Evolutionary conservation across 495 filamentous ascomycete species (phyloP), one percentile per base, ranked within the genome.

Genomic region (Talaromyces stipitatus): DNA sequence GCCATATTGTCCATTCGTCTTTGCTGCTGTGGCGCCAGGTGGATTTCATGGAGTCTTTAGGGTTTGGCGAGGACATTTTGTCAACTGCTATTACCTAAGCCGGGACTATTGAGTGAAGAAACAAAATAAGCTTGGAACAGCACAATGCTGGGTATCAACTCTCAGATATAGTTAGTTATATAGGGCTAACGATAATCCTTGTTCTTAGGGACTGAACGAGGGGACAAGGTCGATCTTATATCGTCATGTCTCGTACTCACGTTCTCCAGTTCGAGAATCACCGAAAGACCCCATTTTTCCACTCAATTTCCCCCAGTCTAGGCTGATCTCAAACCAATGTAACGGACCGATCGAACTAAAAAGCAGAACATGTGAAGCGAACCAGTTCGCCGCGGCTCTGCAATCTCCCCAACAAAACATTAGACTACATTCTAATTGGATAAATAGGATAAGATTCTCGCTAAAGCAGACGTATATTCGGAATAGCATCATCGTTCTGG

Each of bases 11-110:
- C 67, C 67, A 70, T 50, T 65, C 64, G 43, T 64, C 63, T 51
- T 62, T 62, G 30, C 58, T 58, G 38, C 56, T 59, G n/a, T 11
- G 60, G 47, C 67, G 67, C 67, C 67, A 70, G 56, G 67, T 70
- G 47, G 67, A 70, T 62, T 70, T 70, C 67, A 70, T 70, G 2
- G 66, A 68, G 64, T 70, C 66, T 52, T 68, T 65, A 22, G 64
- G 63, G 47, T 65, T 61, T 2, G 54, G 36, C 0, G 54, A 1
- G 3, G 36, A 7, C 54, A 55, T 55, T 41, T 55, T 55, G 22
- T 27, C 14, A 8, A 2, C 7, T 52, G 5, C 16, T 10, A 3
- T 50, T 22, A 33, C 6, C 6, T 33, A 6, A 33, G 12, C 12
- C 30, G 30, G n/a, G n/a, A n/a, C n/a, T n/a, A n/a, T n/a, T n/a